Base-by-base conservation (phyloP, 352 stramenopile genomes). In the Phytophthora boehmeriae region DNA sequence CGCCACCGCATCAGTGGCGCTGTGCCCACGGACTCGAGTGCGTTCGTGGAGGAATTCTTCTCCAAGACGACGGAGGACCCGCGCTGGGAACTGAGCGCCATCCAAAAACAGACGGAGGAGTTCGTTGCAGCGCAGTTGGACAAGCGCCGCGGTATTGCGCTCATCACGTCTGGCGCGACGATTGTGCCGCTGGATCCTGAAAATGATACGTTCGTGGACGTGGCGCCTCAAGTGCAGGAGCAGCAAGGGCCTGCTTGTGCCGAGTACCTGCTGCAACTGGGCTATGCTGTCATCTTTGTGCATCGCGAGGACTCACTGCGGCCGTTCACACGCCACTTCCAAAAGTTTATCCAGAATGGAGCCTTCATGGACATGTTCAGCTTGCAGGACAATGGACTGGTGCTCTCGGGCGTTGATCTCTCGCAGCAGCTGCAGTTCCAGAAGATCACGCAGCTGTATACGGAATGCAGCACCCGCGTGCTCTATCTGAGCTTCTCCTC, bases 311-410 rank as follows among this genome's bases (percentile, higher is more conserved):
- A 89, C 55, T 95, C 86, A 52, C 67, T 92, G 44, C 76, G 83
- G 57, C 86, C 86, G 11, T 95, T 95, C 47, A 90, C 85, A 56
- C 84, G 86, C 30, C 84, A 95, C 50, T 93, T 95, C 55, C 78
- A 91, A 44, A 84, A 84, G 68, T 93, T 87, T 63, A 89, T 95
- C 23, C 71, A 86, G 50, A 89, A 89, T 30, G 86, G 83, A 46
- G 81, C 79, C 38, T 93, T 95, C 57, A 89, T 95, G 76, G 72
- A 83, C 52, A 93, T 95, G 84, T 84, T 92, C 38, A 69, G 76
- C 34, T 52, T 89, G 57, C 66, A 78, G 23, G 68, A 88, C 42
- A 71, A 87, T 5, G 71, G 82, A 9, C 63, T 90, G 23, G 76
- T 84, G 54, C 58, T 92, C 49, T 81, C 89, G 38, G 82, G 81